These are phyloP conservation scores for Cucurbita moschata DNA, from an alignment of 306 rosid genomes.

Conservation along the genomic window DNA sequence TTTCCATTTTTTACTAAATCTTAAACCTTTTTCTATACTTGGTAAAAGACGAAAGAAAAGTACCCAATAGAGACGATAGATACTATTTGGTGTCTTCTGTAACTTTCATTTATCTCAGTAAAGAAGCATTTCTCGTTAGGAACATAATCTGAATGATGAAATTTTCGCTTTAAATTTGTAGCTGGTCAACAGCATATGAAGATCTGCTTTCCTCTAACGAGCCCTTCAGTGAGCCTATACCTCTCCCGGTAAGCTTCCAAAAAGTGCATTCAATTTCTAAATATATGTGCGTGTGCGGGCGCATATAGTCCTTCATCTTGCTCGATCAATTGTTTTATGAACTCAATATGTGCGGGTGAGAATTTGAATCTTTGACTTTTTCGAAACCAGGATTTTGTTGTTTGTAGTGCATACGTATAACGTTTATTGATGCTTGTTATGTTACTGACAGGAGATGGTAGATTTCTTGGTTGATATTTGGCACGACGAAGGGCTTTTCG, in stretches of 20 bases:
- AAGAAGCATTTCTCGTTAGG: background rate
- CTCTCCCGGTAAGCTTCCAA: conserved; percentile 57
- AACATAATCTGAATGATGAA: conserved; percentile 1
- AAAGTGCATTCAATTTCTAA: background rate
- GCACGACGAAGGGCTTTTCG: conserved; percentile 69
- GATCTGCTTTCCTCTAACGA: conserved; percentile 61
- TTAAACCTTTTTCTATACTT: too few relatives aligned
- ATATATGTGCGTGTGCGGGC: background rate
- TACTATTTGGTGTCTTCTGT: background rate
- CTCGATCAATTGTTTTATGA: background rate
- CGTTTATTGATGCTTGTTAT: background rate
- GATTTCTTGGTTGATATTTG: conserved; percentile 92
- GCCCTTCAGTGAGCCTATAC: conserved; percentile 69
- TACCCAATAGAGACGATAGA: too few relatives aligned
- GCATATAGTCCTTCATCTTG: too few relatives aligned
- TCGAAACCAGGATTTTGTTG: background rate
- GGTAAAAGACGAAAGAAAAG: too few relatives aligned
- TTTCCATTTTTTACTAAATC: background rate
- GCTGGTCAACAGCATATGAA: conserved; percentile 92
- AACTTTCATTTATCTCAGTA: background rate
- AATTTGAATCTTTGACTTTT: too few relatives aligned
- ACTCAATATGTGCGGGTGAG: too few relatives aligned
- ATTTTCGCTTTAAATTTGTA: conserved; percentile 22
- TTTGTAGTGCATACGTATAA: background rate
- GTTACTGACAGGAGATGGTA: conserved; percentile 81